Evolutionary conservation across 2,329 filamentous ascomycete species (phyloP), one percentile per base, ranked within the genome.

Genomic region (Hypoxylon sp.): DNA sequence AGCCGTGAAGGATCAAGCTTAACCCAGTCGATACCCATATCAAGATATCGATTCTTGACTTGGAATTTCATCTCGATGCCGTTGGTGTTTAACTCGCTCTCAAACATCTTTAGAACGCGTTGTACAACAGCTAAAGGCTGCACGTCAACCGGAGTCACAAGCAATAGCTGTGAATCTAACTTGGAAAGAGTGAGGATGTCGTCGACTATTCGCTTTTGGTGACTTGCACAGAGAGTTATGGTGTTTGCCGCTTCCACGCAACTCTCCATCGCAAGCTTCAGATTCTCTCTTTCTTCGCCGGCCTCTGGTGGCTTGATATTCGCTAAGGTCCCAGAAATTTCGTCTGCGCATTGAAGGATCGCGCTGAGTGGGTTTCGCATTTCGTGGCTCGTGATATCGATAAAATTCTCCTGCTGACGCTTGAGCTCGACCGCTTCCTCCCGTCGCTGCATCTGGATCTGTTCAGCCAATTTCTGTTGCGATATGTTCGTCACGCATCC

Each of bases 401-500:
- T 91, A 72, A 91, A 91, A 68, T 91, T 91, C 70, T 88, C 86
- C 70, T 89, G 86, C 67, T 91, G 88, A 22, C 87, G 83, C 77
- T 96, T 96, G 65, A 93, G 83, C 75, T 95, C 91, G 1, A 94
- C 87, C 0, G 92, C 93, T 75, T 96, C 92, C 72, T 94, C 87
- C 73, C 92, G 90, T 61, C 92, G 88, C 45, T 89, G 85, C 71
- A 87, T 92, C 76, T 96, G 92, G 32, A 93, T 88, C 48, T 90
- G 89, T 77, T 96, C 93, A 0, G 93, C 92, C 83, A 90, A 90
- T 76, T 96, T 97, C 75, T 96, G 92, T 56, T 91, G 87, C 16
- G 91, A 93, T 68, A 97, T 96, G 73, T 96, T 92, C 0, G 92
- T 95, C 53, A 96, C 90, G 73, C 89, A 91, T 54, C 91, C 91